phyloP scores from a whole-genome alignment of 1,284 basidiomycete genomes.

The Athelia psychrophila region DNA sequence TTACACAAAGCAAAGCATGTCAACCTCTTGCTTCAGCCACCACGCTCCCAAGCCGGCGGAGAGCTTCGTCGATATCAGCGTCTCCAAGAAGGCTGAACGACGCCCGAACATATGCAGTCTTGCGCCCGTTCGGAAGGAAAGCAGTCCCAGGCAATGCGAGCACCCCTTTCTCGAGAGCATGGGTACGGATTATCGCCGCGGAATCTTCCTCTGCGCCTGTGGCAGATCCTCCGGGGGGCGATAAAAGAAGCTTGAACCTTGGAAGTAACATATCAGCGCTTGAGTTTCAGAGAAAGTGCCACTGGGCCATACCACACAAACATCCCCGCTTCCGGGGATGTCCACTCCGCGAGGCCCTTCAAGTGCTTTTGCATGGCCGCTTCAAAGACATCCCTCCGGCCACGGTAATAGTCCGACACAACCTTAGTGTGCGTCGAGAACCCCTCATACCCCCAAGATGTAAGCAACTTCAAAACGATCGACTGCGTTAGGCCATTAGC shows the following conservation, averaged over 20 bases:
- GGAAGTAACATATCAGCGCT: neutral
- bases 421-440: constrained; percentile 72
- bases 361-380: constrained; percentile 72
- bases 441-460: constrained; percentile 77
- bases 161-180: constrained; percentile 80
- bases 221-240: constrained; percentile 14
- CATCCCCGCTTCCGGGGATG: constrained; percentile 85
- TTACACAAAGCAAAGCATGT: too few relatives aligned
- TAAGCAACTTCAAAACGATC: constrained; percentile 68
- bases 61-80: constrained; percentile 72
- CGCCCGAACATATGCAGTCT: constrained; percentile 74
- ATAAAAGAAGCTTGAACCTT: constrained; percentile 67
- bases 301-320: constrained; percentile 75
- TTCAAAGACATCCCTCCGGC: constrained; percentile 82
- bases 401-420: constrained; percentile 79
- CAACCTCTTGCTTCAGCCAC: constrained; percentile 45
- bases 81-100: constrained; percentile 77
- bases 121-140: constrained; percentile 71
- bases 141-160: constrained; percentile 83
- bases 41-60: constrained; percentile 64
- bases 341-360: constrained; percentile 80
- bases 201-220: constrained; percentile 63
- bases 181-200: constrained; percentile 71
- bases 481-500: constrained; percentile 77
- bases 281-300: neutral